phyloP scores from a whole-genome alignment of 2,329 filamentous ascomycete species.

The Colletotrichum sp. region DNA sequence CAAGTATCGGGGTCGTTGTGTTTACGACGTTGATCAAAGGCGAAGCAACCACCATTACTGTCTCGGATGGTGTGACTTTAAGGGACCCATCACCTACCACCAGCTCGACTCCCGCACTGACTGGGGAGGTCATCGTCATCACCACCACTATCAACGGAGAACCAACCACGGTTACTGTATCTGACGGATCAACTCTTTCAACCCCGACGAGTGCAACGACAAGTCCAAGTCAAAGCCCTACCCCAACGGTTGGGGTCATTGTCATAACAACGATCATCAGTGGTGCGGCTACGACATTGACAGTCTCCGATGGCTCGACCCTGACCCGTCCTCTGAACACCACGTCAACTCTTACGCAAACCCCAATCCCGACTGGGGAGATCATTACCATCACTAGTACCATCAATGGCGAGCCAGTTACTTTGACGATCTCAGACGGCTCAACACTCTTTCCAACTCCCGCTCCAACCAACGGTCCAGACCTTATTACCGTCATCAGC shows the following conservation, averaged over 20 bases:
- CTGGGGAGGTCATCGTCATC: not conserved
- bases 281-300: not conserved
- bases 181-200: not conserved
- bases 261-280: not conserved
- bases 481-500: not conserved
- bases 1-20: not conserved
- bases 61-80: not conserved
- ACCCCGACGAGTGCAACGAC: not conserved
- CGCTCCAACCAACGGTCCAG: not conserved
- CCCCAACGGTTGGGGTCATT: not conserved
- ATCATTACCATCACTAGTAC: not conserved
- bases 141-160: not conserved
- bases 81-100: not conserved
- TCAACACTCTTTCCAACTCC: not conserved
- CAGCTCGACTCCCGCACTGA: not conserved
- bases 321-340: rapidly evolving
- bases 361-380: not conserved
- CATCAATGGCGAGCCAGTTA: not conserved
- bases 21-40: not conserved
- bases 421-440: not conserved
- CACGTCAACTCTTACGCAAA: not conserved
- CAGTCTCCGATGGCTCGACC: not conserved
- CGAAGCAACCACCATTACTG: not conserved
- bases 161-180: not conserved
- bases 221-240: not conserved